Percentiles rank a stretch among this genome's conserved stretches.
These are phyloP conservation scores for Trichophyton benhamiae DNA, from an alignment of 2,329 filamentous ascomycete genomes.

Conservation along the genomic window DNA sequence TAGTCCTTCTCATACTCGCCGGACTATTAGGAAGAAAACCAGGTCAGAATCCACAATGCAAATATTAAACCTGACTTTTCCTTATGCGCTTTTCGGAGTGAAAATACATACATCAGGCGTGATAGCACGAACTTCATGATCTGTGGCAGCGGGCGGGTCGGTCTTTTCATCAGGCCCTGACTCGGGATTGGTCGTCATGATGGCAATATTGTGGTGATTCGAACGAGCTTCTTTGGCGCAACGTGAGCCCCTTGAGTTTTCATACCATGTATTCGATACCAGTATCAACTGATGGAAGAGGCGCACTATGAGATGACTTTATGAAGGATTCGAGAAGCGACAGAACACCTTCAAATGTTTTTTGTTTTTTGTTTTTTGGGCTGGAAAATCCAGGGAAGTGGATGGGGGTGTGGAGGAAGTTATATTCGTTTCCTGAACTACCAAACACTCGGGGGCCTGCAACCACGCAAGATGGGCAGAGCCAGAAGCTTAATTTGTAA, in stretches of 20 bases:
- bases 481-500: conserved; percentile 4
- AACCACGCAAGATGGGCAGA: not conserved
- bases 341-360: not conserved
- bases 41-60: not conserved
- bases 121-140: not conserved
- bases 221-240: not conserved
- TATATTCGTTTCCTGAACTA: not conserved
- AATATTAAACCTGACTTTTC: not conserved
- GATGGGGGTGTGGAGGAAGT: not conserved
- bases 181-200: not conserved
- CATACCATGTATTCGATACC: not conserved
- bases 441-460: not conserved
- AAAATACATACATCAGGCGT: not conserved
- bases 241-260: not conserved
- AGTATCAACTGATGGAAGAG: not conserved
- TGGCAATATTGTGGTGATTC: not conserved
- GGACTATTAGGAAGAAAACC: not conserved
- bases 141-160: not conserved
- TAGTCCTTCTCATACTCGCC: not conserved
- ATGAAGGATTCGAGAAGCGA: not conserved
- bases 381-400: conserved; percentile 1
- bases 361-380: not conserved
- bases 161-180: not conserved
- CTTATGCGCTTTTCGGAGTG: not conserved
- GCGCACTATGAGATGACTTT: not conserved